Conservation (phyloP, 306 rosid genomes). For the Acacia acuminata region DNA sequence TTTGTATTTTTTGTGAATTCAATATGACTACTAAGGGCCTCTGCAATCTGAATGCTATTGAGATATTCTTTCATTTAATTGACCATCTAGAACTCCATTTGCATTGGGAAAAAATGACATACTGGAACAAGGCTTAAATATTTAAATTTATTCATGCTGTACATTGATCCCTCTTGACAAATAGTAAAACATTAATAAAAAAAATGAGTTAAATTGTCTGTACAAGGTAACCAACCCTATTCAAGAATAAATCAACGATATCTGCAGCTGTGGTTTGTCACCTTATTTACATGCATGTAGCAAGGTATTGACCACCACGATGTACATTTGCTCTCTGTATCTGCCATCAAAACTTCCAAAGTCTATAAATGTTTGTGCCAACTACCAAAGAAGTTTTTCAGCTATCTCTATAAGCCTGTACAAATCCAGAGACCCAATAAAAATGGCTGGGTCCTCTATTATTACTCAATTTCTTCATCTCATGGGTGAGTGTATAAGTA, state of each 20-base stretch:
- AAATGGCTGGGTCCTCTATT: slow-evolving; percentile 30
- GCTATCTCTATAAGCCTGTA: slow-evolving; percentile 50
- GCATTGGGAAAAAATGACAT: no score
- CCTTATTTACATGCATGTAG: slow-evolving; percentile 23
- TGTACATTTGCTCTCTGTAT: slow-evolving; percentile 18
- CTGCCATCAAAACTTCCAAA: background rate
- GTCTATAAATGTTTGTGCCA: slow-evolving; percentile 14
- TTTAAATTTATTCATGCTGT: slow-evolving; percentile 12
- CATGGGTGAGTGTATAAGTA: slow-evolving; percentile 25
- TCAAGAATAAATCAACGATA: slow-evolving; percentile 33
- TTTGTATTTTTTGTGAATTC: no score
- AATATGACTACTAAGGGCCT: no score
- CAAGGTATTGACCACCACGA: slow-evolving; percentile 28
- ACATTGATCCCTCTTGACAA: slow-evolving; percentile 17
- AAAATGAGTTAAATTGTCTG: background rate
- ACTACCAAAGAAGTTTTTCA: slow-evolving; percentile 26
- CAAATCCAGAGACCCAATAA: slow-evolving; percentile 53
- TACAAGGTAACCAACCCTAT: slow-evolving; percentile 46
- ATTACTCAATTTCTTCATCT: slow-evolving; percentile 16
- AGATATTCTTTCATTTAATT: no score
- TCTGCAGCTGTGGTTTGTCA: slow-evolving; percentile 22
- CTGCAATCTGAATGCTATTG: no score
- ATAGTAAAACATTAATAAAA: background rate
- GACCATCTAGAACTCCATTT: no score
- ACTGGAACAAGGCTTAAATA: no score